A percentile compares a stretch with the other conserved stretches of the same genome.
Conservation (phyloP, 805 yeast species). For the Ogataea paraovalis region DNA sequence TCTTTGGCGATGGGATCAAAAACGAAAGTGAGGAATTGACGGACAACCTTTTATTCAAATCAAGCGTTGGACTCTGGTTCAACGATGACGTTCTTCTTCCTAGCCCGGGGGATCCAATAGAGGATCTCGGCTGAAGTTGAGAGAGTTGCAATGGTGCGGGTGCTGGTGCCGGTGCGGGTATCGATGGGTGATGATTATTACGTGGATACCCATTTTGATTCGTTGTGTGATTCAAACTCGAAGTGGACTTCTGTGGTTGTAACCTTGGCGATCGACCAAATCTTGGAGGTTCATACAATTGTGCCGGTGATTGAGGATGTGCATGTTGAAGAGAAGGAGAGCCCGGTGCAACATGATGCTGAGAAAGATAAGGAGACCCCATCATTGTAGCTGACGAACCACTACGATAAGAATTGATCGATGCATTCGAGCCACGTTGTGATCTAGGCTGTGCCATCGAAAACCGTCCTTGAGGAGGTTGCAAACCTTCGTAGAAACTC, state of each 20-base stretch:
- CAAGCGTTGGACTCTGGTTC: conserved; percentile 7
- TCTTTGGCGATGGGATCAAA: conserved; percentile 16
- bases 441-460: conserved; percentile 7
- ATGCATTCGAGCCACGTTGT: conserved; percentile 5
- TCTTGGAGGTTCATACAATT: background rate
- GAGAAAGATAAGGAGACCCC: conserved; percentile 2
- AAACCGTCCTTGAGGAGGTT: conserved; percentile 5
- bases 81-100: conserved; percentile 10
- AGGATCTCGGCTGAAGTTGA: conserved; percentile 8
- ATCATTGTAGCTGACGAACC: background rate
- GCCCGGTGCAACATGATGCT: too few relatives aligned
- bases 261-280: background rate
- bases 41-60: conserved; percentile 17
- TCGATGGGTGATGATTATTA: conserved; percentile 1
- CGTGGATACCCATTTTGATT: background rate
- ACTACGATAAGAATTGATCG: conserved; percentile 1
- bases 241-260: background rate
- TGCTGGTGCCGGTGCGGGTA: conserved; percentile 1
- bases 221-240: too few relatives aligned
- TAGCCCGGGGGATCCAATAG: conserved; percentile 25
- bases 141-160: conserved; percentile 6
- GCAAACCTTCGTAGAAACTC: conserved; percentile 1
- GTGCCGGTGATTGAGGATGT: too few relatives aligned
- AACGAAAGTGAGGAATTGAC: conserved; percentile 24
- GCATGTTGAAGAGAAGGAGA: too few relatives aligned